phyloP scores from a whole-genome alignment of 164 flowering plant genomes.

The Sextonia rubra region DNA sequence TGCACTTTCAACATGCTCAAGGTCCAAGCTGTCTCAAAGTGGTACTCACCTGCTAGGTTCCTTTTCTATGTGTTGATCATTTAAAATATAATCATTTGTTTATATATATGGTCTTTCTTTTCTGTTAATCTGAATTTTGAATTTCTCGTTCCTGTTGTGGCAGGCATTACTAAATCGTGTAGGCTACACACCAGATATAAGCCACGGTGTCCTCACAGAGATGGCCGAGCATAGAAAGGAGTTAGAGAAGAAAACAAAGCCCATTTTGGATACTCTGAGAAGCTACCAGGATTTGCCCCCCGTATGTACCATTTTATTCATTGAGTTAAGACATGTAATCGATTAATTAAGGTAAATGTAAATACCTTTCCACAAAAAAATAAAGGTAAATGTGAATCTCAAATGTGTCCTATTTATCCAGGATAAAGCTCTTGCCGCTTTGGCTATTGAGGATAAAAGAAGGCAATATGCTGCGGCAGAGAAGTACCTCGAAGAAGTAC shows the following conservation, averaged over 20 bases:
- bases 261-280: conserved; percentile 82
- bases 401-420: conserved; percentile 20
- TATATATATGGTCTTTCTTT: too few species aligned
- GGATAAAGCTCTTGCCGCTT: conserved; percentile 92
- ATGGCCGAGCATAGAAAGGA: conserved; percentile 89
- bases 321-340: neutral
- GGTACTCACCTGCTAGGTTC: too few species aligned
- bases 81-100: too few species aligned
- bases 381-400: neutral
- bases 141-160: neutral
- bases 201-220: conserved; percentile 86
- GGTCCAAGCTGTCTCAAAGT: too few species aligned
- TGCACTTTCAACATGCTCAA: too few species aligned
- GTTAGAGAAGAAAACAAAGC: conserved; percentile 88
- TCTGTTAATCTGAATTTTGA: neutral
- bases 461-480: conserved; percentile 90
- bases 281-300: conserved; percentile 99
- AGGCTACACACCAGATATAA: conserved; percentile 84
- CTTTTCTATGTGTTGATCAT: too few species aligned
- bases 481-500: conserved; percentile 83
- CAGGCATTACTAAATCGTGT: conserved; percentile 85
- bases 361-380: too few species aligned
- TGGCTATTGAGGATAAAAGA: conserved; percentile 92
- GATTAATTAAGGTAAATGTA: neutral
- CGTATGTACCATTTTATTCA: conserved; percentile 31